These are phyloP conservation scores for Brassica cretica DNA, from an alignment of 345 rosid genomes.

Conservation along the genomic window DNA sequence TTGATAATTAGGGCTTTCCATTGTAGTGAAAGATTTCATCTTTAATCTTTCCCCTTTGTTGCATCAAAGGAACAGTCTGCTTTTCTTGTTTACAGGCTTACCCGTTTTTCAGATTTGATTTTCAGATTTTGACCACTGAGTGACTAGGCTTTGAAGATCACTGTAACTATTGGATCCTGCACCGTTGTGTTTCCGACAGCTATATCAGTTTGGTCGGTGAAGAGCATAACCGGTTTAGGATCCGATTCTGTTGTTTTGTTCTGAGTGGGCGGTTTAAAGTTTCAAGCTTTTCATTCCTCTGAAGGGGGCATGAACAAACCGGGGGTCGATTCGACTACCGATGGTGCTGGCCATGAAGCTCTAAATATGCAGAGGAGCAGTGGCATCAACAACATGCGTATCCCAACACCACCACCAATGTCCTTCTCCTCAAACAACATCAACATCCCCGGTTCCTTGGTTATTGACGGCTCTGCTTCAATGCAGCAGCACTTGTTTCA, in stretches of 20 bases:
- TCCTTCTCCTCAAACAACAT: conserved; percentile 32
- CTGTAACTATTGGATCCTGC: conserved; percentile 9
- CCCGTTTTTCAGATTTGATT: conserved; percentile 4
- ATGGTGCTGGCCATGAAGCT: conserved; percentile 19
- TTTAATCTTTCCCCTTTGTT: background rate
- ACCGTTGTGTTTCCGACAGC: background rate
- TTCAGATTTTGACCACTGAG: conserved; percentile 11
- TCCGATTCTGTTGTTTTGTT: conserved; percentile 6
- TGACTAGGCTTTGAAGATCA: background rate
- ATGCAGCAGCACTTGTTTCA: conserved; percentile 18
- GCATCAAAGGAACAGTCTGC: background rate
- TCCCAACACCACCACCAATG: conserved; percentile 39
- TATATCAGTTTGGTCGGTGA: background rate
- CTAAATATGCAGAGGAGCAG: conserved; percentile 32
- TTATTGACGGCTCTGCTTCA: conserved; percentile 37
- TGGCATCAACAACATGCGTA: conserved; percentile 27
- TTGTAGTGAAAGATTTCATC: conserved; percentile 2
- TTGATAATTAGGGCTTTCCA: conserved; percentile 31
- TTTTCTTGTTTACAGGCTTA: background rate
- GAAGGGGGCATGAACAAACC: conserved; percentile 32
- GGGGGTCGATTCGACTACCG: background rate
- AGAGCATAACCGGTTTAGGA: conserved; percentile 9
- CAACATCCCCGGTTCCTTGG: conserved; percentile 30
- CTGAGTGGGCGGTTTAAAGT: conserved; percentile 2
- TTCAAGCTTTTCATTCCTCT: background rate